These are phyloP conservation scores for Syzygium jambos DNA, from an alignment of 345 rosid species.

Conservation along the genomic window DNA sequence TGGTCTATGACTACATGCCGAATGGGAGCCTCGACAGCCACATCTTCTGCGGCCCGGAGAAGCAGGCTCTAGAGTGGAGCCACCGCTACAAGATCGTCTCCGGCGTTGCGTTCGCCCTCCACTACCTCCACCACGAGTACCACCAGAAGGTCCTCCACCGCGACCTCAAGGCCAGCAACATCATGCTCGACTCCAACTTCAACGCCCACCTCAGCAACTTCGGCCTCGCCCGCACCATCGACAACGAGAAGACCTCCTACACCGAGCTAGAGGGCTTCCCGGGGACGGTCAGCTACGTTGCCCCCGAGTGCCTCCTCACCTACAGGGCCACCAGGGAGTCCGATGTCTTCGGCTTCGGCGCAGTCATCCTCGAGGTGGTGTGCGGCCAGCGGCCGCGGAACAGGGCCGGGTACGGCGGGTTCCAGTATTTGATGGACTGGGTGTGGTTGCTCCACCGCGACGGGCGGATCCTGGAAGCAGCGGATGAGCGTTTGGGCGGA, in stretches of 20 bases:
- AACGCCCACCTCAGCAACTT: slow-evolving; percentile 56
- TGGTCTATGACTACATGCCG: slow-evolving; percentile 59
- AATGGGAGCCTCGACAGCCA: slow-evolving; percentile 51
- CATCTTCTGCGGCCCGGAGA: slow-evolving; percentile 19
- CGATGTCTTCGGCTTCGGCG: slow-evolving; percentile 51
- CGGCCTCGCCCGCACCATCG: slow-evolving; percentile 45
- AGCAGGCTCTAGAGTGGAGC: slow-evolving; percentile 20
- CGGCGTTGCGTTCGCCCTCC: slow-evolving; percentile 45
- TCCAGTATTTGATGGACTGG: slow-evolving; percentile 36
- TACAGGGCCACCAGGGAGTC: slow-evolving; percentile 49
- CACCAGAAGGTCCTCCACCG: slow-evolving; percentile 55
- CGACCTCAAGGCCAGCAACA: slow-evolving; percentile 63
- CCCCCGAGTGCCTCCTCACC: slow-evolving; percentile 50
- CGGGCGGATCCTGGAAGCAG: slow-evolving; percentile 35
- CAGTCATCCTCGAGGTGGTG: slow-evolving; percentile 41
- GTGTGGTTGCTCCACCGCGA: slow-evolving; percentile 47
- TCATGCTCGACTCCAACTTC: slow-evolving; percentile 45
- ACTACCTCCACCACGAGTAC: slow-evolving; percentile 52
- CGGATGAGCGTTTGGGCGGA: slow-evolving; percentile 24
- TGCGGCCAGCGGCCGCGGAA: slow-evolving; percentile 46
- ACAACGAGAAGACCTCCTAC: slow-evolving; percentile 40
- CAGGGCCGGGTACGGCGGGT: slow-evolving; percentile 9
- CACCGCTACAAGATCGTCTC: slow-evolving; percentile 32
- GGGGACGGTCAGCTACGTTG: slow-evolving; percentile 48
- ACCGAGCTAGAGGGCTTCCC: slow-evolving; percentile 46